A percentile compares a stretch with the other conserved stretches of the same genome.
phyloP scores from a whole-genome alignment of 2,329 filamentous ascomycete species.

The Neofusicoccum ribis region DNA sequence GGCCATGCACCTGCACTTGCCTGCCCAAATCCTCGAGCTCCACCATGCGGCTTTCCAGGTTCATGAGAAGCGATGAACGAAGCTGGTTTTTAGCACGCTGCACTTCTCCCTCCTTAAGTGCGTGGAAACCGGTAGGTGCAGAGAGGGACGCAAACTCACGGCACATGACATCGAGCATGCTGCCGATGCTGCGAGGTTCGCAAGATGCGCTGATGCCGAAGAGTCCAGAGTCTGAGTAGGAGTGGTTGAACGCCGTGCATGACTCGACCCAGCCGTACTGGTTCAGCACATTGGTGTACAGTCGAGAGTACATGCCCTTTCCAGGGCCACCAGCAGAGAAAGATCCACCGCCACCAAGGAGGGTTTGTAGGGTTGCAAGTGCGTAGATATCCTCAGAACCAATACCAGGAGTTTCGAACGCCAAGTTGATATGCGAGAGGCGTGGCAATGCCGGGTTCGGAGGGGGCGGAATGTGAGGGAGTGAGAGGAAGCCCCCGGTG shows the following conservation, averaged over 20 bases:
- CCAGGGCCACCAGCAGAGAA: conserved; percentile 96
- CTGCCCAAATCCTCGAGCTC: conserved; percentile 93
- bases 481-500: conserved; percentile 87
- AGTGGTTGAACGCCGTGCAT: conserved; percentile 95
- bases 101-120: conserved; percentile 75
- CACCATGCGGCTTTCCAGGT: conserved; percentile 94
- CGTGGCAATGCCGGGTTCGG: conserved; percentile 74
- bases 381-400: conserved; percentile 92
- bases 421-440: conserved; percentile 90
- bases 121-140: conserved; percentile 70
- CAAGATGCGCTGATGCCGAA: conserved; percentile 93
- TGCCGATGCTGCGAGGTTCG: conserved; percentile 70
- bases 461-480: conserved; percentile 77
- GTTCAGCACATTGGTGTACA: conserved; percentile 97
- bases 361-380: conserved; percentile 89
- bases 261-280: conserved; percentile 97
- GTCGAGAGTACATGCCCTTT: conserved; percentile 97
- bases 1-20: conserved; percentile 94
- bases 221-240: conserved; percentile 91
- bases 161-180: conserved; percentile 95
- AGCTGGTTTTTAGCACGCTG: conserved; percentile 96
- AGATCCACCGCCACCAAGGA: conserved; percentile 92
- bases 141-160: conserved; percentile 80
- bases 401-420: conserved; percentile 92
- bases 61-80: conserved; percentile 88